Evolutionary conservation across 352 stramenopile species (phyloP), one percentile per base, ranked within the genome.

Genomic region (Pythium dissotocum): DNA sequence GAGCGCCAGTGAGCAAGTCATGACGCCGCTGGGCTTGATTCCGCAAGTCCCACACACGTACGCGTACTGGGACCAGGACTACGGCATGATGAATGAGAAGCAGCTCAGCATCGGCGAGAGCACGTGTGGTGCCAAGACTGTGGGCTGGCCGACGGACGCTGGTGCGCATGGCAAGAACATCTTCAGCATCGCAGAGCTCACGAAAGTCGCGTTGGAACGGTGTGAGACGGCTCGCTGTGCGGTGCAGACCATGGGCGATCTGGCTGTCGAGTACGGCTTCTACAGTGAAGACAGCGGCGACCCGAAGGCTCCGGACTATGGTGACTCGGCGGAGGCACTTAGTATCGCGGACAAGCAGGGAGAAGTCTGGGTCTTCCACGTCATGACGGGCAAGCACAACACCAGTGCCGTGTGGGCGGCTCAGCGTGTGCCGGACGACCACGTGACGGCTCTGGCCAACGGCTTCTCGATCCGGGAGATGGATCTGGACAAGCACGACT

Each of bases 61-160:
- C 74, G 93, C 83, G 16, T 98, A 98, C 76, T 93, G 97, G 59
- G 95, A 99, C 68, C 94, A 97, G 54, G 88, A 94, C 72, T 96
- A 99, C 68, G 94, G 89, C 40, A 93, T 98, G 75, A 97, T 98
- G 76, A 99, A 99, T 75, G 96, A 99, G 61, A 74, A 90, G 63
- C 86, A 97, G 76, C 79, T 98, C 44, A 97, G 81, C 57, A 98
- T 99, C 56, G 93, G 85, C 7, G 96, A 98, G 82, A 97, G 86
- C 57, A 98, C 95, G n/a, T 98, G 94, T 63, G 83, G 85, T 6
- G 87, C 86, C 21, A 87, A 90, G 55, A 96, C 87, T 40, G 77
- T 90, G 35, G 81, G 90, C 61, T 96, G 86, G 88, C 57, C 85
- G 2, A 59, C 38, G 10, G 38, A 44, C 38, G 38, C 38, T 5